A percentile compares a stretch with the other conserved stretches of the same genome.
phyloP scores from a whole-genome alignment of 495 filamentous ascomycete species.

The Oleoguttula mirabilis region DNA sequence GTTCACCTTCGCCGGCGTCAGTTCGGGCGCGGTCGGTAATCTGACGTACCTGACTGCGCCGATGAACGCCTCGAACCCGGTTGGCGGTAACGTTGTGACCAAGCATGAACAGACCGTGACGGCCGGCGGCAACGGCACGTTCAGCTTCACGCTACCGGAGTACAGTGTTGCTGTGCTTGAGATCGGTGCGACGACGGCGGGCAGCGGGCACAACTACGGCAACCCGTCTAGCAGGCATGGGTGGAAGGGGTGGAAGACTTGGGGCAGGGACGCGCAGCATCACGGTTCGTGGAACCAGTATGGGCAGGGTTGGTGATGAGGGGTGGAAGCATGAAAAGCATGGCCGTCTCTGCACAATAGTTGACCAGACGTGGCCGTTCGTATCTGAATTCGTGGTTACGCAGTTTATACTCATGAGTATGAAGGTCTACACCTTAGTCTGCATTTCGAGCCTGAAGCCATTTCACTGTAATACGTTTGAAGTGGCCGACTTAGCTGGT shows the following conservation, averaged over 20 bases:
- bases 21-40: conserved; percentile 34
- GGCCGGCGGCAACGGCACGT: conserved; percentile 11
- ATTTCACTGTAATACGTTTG: too few relatives aligned
- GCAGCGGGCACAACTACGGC: conserved; percentile 9
- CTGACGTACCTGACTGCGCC: conserved; percentile 49
- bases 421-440: too few relatives aligned
- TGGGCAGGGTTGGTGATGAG: too few relatives aligned
- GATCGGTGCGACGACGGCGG: conserved; percentile 4
- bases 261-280: too few relatives aligned
- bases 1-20: conserved; percentile 43
- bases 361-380: too few relatives aligned
- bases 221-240: conserved; percentile 7
- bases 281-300: too few relatives aligned
- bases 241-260: conserved; percentile 9
- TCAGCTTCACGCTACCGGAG: conserved; percentile 19
- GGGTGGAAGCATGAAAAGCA: too few relatives aligned
- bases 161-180: conserved; percentile 21
- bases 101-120: conserved; percentile 2
- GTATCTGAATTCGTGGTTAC: too few relatives aligned
- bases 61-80: conserved; percentile 30
- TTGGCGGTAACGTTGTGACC: conserved; percentile 24
- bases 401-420: too few relatives aligned
- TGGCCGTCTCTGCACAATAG: too few relatives aligned
- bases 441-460: too few relatives aligned
- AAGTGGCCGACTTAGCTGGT: too few relatives aligned